These are phyloP conservation scores for Nakazawaea ambrosiae DNA, from an alignment of 805 yeast genomes.

Conservation along the genomic window DNA sequence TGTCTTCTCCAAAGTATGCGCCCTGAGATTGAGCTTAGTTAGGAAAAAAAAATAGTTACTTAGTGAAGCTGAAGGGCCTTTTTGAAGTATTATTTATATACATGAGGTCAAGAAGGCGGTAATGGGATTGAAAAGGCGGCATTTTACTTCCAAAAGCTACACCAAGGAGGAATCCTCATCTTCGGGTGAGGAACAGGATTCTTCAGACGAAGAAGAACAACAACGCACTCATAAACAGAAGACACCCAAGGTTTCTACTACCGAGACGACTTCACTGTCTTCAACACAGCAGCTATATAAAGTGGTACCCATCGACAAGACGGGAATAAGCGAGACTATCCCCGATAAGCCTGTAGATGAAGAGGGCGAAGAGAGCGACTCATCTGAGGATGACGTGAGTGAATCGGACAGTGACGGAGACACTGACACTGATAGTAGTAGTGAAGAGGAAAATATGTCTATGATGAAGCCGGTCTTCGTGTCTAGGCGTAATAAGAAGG, in stretches of 20 bases:
- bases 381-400: background rate
- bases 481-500: background rate
- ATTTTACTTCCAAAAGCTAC: slow-evolving; percentile 6
- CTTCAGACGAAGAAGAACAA: background rate
- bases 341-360: too few relatives aligned
- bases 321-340: too few relatives aligned
- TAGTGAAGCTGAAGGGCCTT: too few relatives aligned
- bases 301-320: too few relatives aligned
- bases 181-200: slow-evolving; percentile 13
- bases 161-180: slow-evolving; percentile 23
- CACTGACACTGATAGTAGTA: slow-evolving; percentile 5
- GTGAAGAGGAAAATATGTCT: slow-evolving; percentile 8
- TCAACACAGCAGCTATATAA: too few relatives aligned
- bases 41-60: too few relatives aligned
- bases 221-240: too few relatives aligned
- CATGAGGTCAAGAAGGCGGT: background rate
- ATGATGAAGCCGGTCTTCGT: background rate
- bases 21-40: too few relatives aligned
- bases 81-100: too few relatives aligned
- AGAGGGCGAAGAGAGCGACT: background rate
- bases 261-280: too few relatives aligned
- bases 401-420: slow-evolving; percentile 1
- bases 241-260: too few relatives aligned
- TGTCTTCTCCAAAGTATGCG: background rate
- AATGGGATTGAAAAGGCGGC: slow-evolving; percentile 7